Evolutionary conservation across 176 grass and related monocot species (phyloP).

Genomic region (barley (Hordeum vulgare)): DNA sequence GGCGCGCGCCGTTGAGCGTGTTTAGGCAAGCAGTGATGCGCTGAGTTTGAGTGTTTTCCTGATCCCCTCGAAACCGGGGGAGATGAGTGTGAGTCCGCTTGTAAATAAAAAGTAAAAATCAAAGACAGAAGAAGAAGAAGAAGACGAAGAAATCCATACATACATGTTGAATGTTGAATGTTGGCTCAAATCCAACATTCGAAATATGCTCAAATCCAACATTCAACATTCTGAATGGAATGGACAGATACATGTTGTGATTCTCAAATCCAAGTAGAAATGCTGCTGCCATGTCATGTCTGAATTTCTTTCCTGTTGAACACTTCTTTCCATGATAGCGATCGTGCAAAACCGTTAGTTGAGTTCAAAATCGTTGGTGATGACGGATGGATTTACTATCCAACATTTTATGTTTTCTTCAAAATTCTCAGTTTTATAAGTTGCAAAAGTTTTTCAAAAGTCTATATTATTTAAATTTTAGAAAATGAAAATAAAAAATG

Average conservation of each 20-base stretch:
- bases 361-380: not conserved
- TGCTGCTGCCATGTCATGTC: not conserved
- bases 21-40: too few relatives aligned
- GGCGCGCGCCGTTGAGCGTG: conserved; percentile 10
- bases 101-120: conserved; percentile 9
- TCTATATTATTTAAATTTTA: too few relatives aligned
- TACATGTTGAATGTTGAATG: not conserved
- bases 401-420: too few relatives aligned
- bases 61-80: too few relatives aligned
- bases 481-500: too few relatives aligned
- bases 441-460: too few relatives aligned
- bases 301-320: not conserved
- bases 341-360: not conserved
- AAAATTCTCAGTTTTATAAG: too few relatives aligned
- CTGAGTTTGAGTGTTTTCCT: too few relatives aligned
- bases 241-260: too few relatives aligned
- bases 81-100: not conserved
- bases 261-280: conserved; percentile 25
- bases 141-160: not conserved
- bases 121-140: not conserved
- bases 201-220: too few relatives aligned
- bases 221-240: too few relatives aligned
- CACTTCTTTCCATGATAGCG: not conserved
- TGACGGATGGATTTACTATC: not conserved
- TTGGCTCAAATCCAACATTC: too few relatives aligned